These are phyloP conservation scores for Cercospora citrullina DNA, from an alignment of 2,329 filamentous ascomycete genomes.

Conservation along the genomic window DNA sequence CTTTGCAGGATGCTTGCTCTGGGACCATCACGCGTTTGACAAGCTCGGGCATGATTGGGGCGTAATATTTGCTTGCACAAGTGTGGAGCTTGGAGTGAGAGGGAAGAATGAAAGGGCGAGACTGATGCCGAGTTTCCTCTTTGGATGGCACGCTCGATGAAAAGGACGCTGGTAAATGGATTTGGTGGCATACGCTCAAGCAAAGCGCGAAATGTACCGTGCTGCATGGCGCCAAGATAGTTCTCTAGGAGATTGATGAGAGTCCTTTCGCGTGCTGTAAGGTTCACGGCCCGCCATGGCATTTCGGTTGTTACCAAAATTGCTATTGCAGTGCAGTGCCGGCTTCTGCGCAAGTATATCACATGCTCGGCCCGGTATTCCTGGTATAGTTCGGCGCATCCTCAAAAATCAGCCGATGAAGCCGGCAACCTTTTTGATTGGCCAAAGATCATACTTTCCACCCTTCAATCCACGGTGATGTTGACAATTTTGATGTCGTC, in stretches of 20 bases:
- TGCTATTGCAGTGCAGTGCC: not conserved
- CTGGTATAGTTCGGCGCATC: not conserved
- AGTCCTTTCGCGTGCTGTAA: not conserved
- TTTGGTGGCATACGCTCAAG: not conserved
- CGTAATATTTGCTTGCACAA: not conserved
- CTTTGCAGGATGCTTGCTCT: not conserved
- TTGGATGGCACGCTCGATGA: not conserved
- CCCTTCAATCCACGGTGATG: conserved; percentile 52
- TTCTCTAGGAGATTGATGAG: not conserved
- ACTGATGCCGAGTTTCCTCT: not conserved
- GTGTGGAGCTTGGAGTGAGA: not conserved
- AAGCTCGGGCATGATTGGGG: not conserved
- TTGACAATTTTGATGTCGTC: conserved; percentile 97
- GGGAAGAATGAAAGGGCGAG: not conserved
- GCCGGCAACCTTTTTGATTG: not conserved
- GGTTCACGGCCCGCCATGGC: not conserved
- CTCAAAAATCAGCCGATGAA: not conserved
- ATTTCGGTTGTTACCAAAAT: not conserved
- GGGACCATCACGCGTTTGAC: not conserved
- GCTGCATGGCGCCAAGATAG: not conserved
- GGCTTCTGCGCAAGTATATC: not conserved
- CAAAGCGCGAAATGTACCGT: not conserved
- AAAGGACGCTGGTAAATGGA: not conserved
- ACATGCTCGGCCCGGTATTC: not conserved
- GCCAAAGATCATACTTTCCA: not conserved